These are phyloP conservation scores for Monosporascus ibericus DNA, from an alignment of 2,329 filamentous ascomycete genomes.

Conservation along the genomic window DNA sequence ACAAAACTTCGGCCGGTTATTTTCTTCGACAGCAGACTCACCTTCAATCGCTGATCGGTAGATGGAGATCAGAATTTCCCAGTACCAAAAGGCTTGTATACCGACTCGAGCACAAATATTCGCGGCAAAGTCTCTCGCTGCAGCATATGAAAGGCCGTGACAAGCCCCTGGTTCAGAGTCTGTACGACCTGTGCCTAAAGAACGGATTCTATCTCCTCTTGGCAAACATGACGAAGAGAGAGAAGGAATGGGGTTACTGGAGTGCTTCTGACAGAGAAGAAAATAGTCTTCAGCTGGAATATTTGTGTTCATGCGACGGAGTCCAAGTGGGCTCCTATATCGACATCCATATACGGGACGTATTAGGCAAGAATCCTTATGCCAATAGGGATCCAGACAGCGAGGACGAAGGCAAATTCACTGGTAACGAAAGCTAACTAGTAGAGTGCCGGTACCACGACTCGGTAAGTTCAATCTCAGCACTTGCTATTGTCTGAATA, in stretches of 20 bases:
- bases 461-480: conserved; percentile 6
- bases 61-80: conserved; percentile 2
- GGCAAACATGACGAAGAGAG: conserved; percentile 11
- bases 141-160: conserved; percentile 19
- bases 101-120: conserved; percentile 18
- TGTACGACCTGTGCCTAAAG: conserved; percentile 8
- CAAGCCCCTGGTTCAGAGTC: conserved; percentile 6
- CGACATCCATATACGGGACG: conserved; percentile 1
- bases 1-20: conserved; percentile 7
- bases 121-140: conserved; percentile 12
- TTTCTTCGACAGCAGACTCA: conserved; percentile 6
- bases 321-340: background rate
- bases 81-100: conserved; percentile 6
- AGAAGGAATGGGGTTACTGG: background rate
- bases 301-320: conserved; percentile 6
- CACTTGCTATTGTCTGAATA: background rate
- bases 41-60: conserved; percentile 7
- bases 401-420: conserved; percentile 8
- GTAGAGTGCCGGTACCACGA: conserved; percentile 10
- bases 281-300: conserved; percentile 1
- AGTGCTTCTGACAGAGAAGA: conserved; percentile 1
- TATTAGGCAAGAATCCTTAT: conserved; percentile 7
- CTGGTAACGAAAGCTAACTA: conserved; percentile 11
- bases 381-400: conserved; percentile 8
- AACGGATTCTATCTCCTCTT: conserved; percentile 12